phyloP scores from a whole-genome alignment of 345 rosid genomes.

The Kandelia obovata region DNA sequence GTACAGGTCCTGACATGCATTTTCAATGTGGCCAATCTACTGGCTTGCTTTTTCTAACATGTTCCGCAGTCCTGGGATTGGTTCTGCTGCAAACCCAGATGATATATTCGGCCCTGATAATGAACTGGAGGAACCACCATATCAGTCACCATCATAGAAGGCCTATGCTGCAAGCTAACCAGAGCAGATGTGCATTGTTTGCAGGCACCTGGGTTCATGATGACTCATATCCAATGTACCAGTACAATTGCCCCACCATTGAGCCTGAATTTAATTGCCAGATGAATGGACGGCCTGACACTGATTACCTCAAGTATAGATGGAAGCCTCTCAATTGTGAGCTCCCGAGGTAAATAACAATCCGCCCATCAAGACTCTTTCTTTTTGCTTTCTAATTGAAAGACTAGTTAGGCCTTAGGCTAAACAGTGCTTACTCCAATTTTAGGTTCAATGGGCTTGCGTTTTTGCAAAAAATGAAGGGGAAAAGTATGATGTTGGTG shows the following conservation, averaged over 20 bases:
- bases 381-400: too few relatives aligned
- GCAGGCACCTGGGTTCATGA: constrained; percentile 71
- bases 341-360: constrained; percentile 65
- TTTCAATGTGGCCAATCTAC: not conserved
- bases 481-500: constrained; percentile 81
- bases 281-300: constrained; percentile 81
- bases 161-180: constrained; percentile 59
- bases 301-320: constrained; percentile 74
- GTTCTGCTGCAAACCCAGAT: constrained; percentile 32
- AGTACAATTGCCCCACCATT: constrained; percentile 53
- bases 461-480: constrained; percentile 63
- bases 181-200: constrained; percentile 51
- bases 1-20: constrained; percentile 33
- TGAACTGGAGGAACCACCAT: constrained; percentile 61
- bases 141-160: constrained; percentile 38
- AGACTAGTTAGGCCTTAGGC: too few relatives aligned
- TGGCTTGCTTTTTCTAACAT: constrained; percentile 11
- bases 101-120: constrained; percentile 51
- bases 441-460: constrained; percentile 69
- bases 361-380: too few relatives aligned
- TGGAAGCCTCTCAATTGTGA: constrained; percentile 86
- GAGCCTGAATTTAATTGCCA: constrained; percentile 80
- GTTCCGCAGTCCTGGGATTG: constrained; percentile 29
- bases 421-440: too few relatives aligned
- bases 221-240: constrained; percentile 67